Evolutionary conservation across 192 early-diverging fungal species (phyloP).

Genomic region (Coemansia sp.): DNA sequence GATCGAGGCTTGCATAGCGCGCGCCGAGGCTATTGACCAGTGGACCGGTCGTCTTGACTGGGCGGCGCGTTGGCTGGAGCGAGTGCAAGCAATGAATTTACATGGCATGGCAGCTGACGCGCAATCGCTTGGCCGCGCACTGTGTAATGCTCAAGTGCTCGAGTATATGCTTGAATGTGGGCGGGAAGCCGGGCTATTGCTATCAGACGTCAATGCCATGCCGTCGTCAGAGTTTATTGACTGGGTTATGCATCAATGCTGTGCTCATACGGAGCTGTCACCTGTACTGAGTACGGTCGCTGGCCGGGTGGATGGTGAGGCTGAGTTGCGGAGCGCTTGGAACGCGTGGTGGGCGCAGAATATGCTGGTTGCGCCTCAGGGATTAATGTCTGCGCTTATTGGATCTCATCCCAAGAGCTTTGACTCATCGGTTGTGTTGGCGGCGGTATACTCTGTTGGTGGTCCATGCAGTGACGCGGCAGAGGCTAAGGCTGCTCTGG

Average conservation of each 20-base stretch:
- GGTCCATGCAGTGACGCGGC: slow-evolving; percentile 15
- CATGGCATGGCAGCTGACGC: not conserved
- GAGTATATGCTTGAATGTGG: not conserved
- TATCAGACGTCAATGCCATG: slow-evolving; percentile 20
- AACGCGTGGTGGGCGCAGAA: slow-evolving; percentile 26
- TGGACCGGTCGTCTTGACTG: slow-evolving; percentile 40
- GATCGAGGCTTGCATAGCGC: slow-evolving; percentile 13
- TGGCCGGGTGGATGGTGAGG: not conserved
- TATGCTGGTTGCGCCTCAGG: slow-evolving; percentile 13
- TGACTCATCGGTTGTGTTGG: slow-evolving; percentile 16
- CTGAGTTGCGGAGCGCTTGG: slow-evolving; percentile 20
- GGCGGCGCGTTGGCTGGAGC: slow-evolving; percentile 25
- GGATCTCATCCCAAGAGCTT: slow-evolving; percentile 6
- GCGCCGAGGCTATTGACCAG: slow-evolving; percentile 31
- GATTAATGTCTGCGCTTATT: not conserved
- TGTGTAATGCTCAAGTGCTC: slow-evolving; percentile 10
- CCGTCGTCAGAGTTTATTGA: not conserved
- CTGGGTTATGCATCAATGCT: slow-evolving; percentile 4
- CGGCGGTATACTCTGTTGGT: slow-evolving; percentile 19
- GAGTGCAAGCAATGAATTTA: not conserved
- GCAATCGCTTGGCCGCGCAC: slow-evolving; percentile 5
- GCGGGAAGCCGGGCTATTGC: not conserved
- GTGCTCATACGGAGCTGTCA: not conserved
- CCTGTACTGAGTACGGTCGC: not conserved
- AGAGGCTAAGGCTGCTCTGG: not conserved